Evolutionary conservation across 31 red algal species (phyloP), one percentile per base, ranked within the genome.

Genomic region (Odonthalia washingtoniensis): DNA sequence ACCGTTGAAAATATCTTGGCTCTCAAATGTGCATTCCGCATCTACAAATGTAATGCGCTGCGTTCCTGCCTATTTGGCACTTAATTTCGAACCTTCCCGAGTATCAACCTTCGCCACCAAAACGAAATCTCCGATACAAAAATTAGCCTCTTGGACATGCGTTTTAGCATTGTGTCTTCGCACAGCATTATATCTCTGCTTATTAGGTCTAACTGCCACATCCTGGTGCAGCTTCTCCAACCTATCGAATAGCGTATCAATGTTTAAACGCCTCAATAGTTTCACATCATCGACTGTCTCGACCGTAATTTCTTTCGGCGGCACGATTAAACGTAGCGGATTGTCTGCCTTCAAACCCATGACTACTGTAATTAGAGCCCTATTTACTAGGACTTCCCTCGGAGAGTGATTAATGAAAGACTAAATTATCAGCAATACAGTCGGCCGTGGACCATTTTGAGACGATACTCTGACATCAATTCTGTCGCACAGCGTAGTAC

Each of bases 381-480:
- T 57, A 21, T 21, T 21, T 14, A 14, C 21, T 9, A 9, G 49
- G 12, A 14, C 9, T 14, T 9, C 9, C 12, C 12, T 14, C 49
- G 49, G 49, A 57, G 49, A 21, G 9, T 57, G 49, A 57, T 57
- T 57, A 57, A 57, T 57, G 12, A 21, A 9, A 57, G 49, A 57
- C 49, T 57, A 21, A 57, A 57, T 21, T 9, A 57, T 9, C 21
- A 21, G 49, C 9, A 57, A 57, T 57, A 57, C 12, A 21, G 9
- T 21, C 49, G 49, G 49, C n/a, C n/a, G n/a, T n/a, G n/a, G n/a
- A n/a, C 21, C 49, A 57, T 57, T 57, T 21, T 21, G 49, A 85
- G 67, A 5, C 61, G 36, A 74, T 43, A 75, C n/a, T 73, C 68
- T n/a, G 82, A 75, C 32, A 85, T 4, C 35, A 85, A 40, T 33